These are phyloP conservation scores for Colletotrichum sp. DNA, from an alignment of 2,329 filamentous ascomycete species.

Conservation along the genomic window DNA sequence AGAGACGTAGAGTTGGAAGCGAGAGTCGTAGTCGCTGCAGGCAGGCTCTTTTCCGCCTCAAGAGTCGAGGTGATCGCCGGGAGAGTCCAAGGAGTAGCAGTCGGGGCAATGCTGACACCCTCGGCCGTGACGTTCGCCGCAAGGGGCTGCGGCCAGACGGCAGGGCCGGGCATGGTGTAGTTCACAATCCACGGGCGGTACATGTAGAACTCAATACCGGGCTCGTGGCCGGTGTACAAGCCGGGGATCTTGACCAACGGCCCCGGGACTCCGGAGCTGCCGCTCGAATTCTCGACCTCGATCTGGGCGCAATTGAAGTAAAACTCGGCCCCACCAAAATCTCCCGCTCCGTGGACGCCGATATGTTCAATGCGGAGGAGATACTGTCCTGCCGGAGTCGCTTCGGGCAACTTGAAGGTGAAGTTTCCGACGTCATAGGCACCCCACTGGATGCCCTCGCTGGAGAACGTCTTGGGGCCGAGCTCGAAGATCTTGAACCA, in stretches of 20 bases:
- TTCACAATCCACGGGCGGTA: neutral
- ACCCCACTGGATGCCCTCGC: neutral
- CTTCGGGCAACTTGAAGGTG: neutral
- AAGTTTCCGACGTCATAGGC: neutral
- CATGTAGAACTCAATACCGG: neutral
- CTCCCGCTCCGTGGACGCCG: neutral
- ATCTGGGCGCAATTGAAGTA: neutral
- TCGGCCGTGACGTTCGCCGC: neutral
- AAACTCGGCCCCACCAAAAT: neutral
- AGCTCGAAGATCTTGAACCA: constrained; percentile 35
- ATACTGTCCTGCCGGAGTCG: neutral
- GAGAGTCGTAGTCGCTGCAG: neutral
- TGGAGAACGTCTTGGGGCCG: neutral
- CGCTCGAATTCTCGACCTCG: neutral
- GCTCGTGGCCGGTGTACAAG: neutral
- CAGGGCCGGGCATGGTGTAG: neutral
- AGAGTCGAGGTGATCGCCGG: neutral
- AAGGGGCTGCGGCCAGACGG: neutral
- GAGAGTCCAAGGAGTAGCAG: neutral
- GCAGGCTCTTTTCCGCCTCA: neutral
- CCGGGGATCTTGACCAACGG: neutral
- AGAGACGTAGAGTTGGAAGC: neutral
- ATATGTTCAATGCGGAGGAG: neutral
- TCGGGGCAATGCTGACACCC: neutral
- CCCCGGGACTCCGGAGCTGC: neutral